Conservation (phyloP, 2,329 filamentous ascomycete genomes). For the Verticillium dahliae region DNA sequence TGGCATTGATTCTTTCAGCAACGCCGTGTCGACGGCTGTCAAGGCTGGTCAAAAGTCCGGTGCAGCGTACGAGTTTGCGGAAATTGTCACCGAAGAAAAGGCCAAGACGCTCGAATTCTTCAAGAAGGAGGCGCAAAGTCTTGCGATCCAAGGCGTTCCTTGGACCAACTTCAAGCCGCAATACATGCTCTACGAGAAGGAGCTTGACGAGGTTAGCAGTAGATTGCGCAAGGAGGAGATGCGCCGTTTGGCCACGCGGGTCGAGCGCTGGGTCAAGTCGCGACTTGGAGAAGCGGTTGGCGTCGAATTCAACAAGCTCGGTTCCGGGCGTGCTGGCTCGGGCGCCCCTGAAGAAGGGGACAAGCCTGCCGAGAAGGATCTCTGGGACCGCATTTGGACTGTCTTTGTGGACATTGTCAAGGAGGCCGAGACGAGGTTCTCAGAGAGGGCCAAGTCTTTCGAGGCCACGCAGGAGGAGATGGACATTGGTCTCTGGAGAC, state of each 20-base stretch:
- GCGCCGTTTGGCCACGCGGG: conserved; percentile 80
- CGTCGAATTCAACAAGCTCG: conserved; percentile 92
- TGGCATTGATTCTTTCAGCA: conserved; percentile 76
- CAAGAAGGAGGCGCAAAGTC: conserved; percentile 65
- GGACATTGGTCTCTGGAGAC: conserved; percentile 83
- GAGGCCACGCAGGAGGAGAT: conserved; percentile 89
- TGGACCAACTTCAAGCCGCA: conserved; percentile 89
- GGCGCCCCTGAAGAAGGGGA: conserved; percentile 75
- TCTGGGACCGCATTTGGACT: conserved; percentile 94
- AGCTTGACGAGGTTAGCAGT: conserved; percentile 81
- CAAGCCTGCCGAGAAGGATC: conserved; percentile 72
- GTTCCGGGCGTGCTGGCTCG: conserved; percentile 75
- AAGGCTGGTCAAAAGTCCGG: conserved; percentile 92
- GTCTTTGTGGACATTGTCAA: conserved; percentile 76
- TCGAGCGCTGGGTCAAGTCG: conserved; percentile 90
- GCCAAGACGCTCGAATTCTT: conserved; percentile 68
- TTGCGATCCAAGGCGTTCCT: conserved; percentile 69
- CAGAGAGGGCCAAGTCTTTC: conserved; percentile 84
- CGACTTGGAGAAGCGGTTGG: conserved; percentile 82
- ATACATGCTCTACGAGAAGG: conserved; percentile 74
- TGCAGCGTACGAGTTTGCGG: conserved; percentile 85
- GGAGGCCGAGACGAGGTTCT: conserved; percentile 80
- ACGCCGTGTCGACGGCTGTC: conserved; percentile 79
- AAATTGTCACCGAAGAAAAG: conserved; percentile 84
- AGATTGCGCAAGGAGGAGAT: conserved; percentile 91